These are phyloP conservation scores for Phytopythium kandeliae DNA, from an alignment of 352 stramenopile genomes.

Conservation along the genomic window DNA sequence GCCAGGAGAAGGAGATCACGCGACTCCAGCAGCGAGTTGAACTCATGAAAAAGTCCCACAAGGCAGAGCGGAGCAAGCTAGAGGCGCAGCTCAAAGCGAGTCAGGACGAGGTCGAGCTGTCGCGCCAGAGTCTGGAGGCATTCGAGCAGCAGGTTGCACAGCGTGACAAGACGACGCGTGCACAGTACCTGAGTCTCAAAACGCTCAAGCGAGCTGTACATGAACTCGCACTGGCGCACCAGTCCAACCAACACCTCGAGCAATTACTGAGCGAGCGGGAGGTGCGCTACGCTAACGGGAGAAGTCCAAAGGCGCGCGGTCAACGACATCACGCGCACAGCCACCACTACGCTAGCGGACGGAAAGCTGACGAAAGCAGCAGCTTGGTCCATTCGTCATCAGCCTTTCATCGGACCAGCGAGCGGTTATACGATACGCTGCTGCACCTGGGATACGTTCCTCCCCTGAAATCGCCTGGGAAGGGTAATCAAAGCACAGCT, in stretches of 20 bases:
- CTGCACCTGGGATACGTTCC: conserved; percentile 36
- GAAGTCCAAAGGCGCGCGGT: conserved; percentile 2
- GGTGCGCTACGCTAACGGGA: conserved; percentile 19
- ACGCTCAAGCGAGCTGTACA: conserved; percentile 63
- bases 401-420: neutral
- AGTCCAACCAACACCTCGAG: conserved; percentile 55
- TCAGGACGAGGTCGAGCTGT: conserved; percentile 42
- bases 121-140: conserved; percentile 32
- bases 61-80: conserved; percentile 42
- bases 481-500: neutral
- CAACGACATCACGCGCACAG: conserved; percentile 5
- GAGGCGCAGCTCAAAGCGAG: conserved; percentile 33
- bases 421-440: conserved; percentile 33
- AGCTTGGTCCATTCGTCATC: conserved; percentile 7
- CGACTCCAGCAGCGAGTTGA: conserved; percentile 52
- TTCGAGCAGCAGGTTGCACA: conserved; percentile 43
- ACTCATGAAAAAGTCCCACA: conserved; percentile 56
- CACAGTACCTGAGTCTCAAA: conserved; percentile 68
- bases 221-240: conserved; percentile 37
- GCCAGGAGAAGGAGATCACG: conserved; percentile 60
- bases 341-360: conserved; percentile 1
- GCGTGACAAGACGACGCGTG: conserved; percentile 57
- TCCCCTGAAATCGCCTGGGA: conserved; percentile 7
- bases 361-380: neutral
- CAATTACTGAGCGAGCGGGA: conserved; percentile 28